Percentiles rank a stretch among this genome's conserved stretches.
Evolutionary conservation across 2,329 filamentous ascomycete genomes (phyloP).

Genomic region (Ophiostoma montium): DNA sequence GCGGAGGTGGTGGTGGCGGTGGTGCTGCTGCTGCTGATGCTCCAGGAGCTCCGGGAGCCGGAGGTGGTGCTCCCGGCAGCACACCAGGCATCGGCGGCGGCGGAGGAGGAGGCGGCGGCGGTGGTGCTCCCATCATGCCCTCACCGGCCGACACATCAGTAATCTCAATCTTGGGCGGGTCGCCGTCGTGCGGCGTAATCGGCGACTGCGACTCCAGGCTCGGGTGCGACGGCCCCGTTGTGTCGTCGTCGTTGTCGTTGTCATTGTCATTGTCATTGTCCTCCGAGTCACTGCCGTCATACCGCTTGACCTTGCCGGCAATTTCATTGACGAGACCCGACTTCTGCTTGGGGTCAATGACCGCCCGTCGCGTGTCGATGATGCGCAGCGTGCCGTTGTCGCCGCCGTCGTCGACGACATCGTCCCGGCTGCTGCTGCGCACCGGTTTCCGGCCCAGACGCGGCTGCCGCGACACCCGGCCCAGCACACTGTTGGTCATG

Average conservation of each 20-base stretch:
- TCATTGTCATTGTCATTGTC: slow-evolving; percentile 51
- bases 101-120: slow-evolving; percentile 37
- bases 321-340: slow-evolving; percentile 57
- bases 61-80: slow-evolving; percentile 17
- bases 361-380: slow-evolving; percentile 63
- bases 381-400: slow-evolving; percentile 68
- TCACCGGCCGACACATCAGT: slow-evolving; percentile 19
- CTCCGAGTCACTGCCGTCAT: slow-evolving; percentile 61
- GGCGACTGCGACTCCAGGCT: slow-evolving; percentile 60
- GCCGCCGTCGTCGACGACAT: slow-evolving; percentile 31
- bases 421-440: slow-evolving; percentile 12
- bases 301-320: slow-evolving; percentile 57
- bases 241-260: slow-evolving; percentile 52
- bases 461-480: slow-evolving; percentile 51
- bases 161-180: slow-evolving; percentile 47
- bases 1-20: slow-evolving; percentile 24
- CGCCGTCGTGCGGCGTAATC: slow-evolving; percentile 47
- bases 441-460: slow-evolving; percentile 42
- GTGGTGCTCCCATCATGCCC: slow-evolving; percentile 13
- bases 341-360: slow-evolving; percentile 49
- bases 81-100: slow-evolving; percentile 27
- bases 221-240: slow-evolving; percentile 61
- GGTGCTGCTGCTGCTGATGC: too few relatives aligned
- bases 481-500: slow-evolving; percentile 53
- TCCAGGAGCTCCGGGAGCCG: slow-evolving; percentile 14